phyloP scores from a whole-genome alignment of 108 stramenopile species.

The Licmophora abbreviata region DNA sequence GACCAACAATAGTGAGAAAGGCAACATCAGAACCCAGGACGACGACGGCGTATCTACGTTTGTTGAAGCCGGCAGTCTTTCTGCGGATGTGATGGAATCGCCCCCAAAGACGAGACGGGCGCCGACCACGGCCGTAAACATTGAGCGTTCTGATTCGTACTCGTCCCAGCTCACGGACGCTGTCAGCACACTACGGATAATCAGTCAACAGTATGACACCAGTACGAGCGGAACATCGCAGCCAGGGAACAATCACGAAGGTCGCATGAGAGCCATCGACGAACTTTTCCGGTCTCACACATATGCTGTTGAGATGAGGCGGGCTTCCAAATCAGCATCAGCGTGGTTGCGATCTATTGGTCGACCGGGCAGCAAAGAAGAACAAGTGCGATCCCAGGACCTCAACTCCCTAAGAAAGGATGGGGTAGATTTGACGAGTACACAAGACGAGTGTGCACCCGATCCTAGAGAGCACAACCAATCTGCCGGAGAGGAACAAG shows the following conservation, averaged over 20 bases:
- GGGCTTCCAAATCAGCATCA: slow-evolving; percentile 44
- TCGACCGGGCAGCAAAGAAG: slow-evolving; percentile 1
- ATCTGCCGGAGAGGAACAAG: slow-evolving; percentile 3
- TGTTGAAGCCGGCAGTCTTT: not conserved
- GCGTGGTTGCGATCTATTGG: slow-evolving; percentile 62
- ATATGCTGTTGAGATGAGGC: slow-evolving; percentile 60
- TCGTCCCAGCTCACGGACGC: too few relatives aligned
- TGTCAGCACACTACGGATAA: not conserved
- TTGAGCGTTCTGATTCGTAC: too few relatives aligned
- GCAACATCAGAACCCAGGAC: not conserved
- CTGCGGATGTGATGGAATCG: not conserved
- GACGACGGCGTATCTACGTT: not conserved
- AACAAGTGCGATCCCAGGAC: not conserved
- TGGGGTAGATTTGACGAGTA: too few relatives aligned
- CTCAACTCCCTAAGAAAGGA: too few relatives aligned
- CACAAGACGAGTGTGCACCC: too few relatives aligned
- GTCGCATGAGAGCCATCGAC: slow-evolving; percentile 29
- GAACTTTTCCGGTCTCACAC: slow-evolving; percentile 41
- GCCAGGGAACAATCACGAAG: slow-evolving; percentile 12
- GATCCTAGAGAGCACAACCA: slow-evolving; percentile 2
- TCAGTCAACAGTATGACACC: not conserved
- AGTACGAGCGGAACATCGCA: slow-evolving; percentile 11
- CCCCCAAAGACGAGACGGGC: not conserved
- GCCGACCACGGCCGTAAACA: too few relatives aligned
- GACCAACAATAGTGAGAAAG: too few relatives aligned